phyloP scores from a whole-genome alignment of 164 flowering plant genomes.

The Nymphaea thermarum region DNA sequence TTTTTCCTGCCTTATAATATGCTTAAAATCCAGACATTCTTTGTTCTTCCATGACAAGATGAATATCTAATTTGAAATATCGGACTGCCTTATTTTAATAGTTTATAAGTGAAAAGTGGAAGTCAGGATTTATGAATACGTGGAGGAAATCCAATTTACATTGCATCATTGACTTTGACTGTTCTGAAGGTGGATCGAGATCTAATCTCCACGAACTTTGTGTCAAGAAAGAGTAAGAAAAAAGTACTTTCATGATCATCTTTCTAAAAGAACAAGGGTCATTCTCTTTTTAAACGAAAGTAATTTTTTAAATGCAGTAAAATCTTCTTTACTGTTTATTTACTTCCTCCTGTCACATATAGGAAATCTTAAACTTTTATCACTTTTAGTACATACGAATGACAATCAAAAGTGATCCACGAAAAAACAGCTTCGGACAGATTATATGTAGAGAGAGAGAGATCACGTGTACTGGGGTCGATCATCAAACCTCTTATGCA shows the following conservation, averaged over 20 bases:
- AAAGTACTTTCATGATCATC: not conserved
- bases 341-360: not conserved
- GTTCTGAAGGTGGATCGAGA: no score
- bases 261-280: not conserved
- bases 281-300: not conserved
- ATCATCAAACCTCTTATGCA: constrained; percentile 29
- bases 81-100: not conserved
- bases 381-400: not conserved
- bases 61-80: no score
- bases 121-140: not conserved
- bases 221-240: not conserved
- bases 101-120: not conserved
- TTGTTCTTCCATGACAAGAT: not conserved
- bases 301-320: no score
- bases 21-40: no score
- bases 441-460: constrained; percentile 3
- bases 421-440: no score
- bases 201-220: no score
- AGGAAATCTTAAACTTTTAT: not conserved
- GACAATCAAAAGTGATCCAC: not conserved
- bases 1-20: not conserved
- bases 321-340: no score
- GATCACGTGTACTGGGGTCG: constrained; percentile 22
- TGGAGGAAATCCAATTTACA: no score
- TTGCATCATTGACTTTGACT: no score